phyloP scores from a whole-genome alignment of 78 protist genomes.

The Bodo saltans region DNA sequence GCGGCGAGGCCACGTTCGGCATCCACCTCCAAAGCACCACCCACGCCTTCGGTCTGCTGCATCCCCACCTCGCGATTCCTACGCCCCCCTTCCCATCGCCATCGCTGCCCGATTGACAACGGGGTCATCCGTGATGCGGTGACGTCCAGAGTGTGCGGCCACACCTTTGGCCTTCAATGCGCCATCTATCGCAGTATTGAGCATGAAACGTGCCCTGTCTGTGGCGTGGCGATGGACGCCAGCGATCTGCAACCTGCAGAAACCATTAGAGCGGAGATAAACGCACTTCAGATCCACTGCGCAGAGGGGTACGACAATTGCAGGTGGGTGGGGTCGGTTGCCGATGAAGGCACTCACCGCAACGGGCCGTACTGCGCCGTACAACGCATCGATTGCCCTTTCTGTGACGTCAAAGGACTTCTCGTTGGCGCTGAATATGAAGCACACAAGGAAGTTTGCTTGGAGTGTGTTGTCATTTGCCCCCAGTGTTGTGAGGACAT shows the following conservation, averaged over 20 bases:
- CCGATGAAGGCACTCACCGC: background rate
- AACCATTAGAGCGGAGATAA: background rate
- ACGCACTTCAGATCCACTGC: background rate
- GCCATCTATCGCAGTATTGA: background rate
- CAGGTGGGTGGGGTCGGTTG: background rate
- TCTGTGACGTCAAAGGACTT: background rate
- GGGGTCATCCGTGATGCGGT: too few species aligned
- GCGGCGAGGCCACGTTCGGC: too few species aligned
- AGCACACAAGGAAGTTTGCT: background rate
- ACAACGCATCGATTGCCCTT: background rate
- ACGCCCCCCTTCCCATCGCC: too few species aligned
- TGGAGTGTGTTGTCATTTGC: background rate
- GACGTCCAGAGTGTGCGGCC: background rate
- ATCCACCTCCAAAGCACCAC: too few species aligned
- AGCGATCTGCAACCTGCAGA: background rate
- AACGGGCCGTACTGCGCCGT: background rate
- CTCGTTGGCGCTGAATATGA: background rate
- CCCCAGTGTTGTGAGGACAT: background rate
- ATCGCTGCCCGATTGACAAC: too few species aligned
- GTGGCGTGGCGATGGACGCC: background rate
- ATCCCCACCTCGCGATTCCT: too few species aligned
- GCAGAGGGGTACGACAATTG: background rate
- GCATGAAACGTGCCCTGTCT: background rate
- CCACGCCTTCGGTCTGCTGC: too few species aligned
- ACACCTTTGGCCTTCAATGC: background rate